Evolutionary conservation across 208 protist species (phyloP).

Genomic region (Trypanosoma melophagium): DNA sequence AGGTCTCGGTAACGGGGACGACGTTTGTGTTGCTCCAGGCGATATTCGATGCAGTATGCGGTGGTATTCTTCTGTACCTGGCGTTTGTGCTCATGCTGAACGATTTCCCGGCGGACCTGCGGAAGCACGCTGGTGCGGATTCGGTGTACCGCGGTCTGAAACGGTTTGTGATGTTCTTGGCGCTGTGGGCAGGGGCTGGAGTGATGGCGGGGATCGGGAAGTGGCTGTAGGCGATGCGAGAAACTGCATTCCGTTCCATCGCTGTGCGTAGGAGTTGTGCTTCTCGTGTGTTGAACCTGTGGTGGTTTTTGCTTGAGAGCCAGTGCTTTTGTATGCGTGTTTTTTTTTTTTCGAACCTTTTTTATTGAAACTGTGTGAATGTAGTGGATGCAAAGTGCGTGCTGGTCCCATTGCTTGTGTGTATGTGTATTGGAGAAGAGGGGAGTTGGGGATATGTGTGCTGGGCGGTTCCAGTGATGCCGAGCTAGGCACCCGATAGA

Average conservation of each 20-base stretch:
- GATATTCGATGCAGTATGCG: constrained; percentile 43
- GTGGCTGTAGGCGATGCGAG: constrained; percentile 23
- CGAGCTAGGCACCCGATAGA: not conserved
- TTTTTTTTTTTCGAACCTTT: not conserved
- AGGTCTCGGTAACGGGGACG: constrained; percentile 28
- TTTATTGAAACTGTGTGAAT: not conserved
- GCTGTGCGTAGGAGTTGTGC: constrained; percentile 11
- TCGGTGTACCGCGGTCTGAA: not conserved
- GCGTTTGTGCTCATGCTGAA: constrained; percentile 42
- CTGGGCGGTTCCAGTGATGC: not conserved
- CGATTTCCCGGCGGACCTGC: constrained; percentile 55
- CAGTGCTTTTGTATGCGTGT: not conserved
- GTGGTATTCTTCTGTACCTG: constrained; percentile 66
- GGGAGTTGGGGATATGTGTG: not conserved
- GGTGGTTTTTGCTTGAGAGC: too few species aligned
- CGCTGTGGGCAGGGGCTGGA: constrained; percentile 39
- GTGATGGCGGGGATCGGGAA: constrained; percentile 33
- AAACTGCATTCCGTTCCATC: too few species aligned
- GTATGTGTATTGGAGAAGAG: not conserved
- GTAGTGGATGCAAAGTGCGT: too few species aligned
- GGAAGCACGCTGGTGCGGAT: constrained; percentile 5
- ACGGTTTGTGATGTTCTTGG: constrained; percentile 38
- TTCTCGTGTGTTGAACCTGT: constrained; percentile 6
- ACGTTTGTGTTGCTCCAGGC: constrained; percentile 46
- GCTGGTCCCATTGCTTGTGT: too few species aligned